These are phyloP conservation scores for Apostasia shenzhenica DNA, from an alignment of 106 monocot species.

Conservation along the genomic window DNA sequence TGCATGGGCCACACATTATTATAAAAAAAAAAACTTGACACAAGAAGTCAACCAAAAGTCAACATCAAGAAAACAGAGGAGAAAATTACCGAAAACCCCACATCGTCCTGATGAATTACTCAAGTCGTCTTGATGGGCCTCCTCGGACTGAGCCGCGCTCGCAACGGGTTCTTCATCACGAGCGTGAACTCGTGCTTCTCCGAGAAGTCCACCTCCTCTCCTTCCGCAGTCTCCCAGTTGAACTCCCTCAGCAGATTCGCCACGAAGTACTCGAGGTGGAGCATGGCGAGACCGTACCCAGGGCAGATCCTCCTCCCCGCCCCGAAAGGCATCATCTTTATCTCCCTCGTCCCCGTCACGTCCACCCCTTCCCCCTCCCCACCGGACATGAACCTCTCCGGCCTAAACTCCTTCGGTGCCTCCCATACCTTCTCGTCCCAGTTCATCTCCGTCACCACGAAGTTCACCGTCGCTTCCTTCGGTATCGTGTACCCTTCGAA, in stretches of 20 bases:
- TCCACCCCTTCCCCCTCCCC: constrained; percentile 6
- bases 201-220: background rate
- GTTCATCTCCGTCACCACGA: background rate
- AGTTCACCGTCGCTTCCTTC: background rate
- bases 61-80: too few relatives aligned
- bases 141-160: background rate
- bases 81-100: too few relatives aligned
- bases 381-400: background rate
- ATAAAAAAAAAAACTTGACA: too few relatives aligned
- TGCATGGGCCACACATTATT: too few relatives aligned
- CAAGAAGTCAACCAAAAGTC: too few relatives aligned
- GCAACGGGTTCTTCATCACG: constrained; percentile 3
- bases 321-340: constrained; percentile 1
- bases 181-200: constrained; percentile 1
- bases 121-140: too few relatives aligned
- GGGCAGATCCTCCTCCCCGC: constrained; percentile 10
- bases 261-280: constrained; percentile 4
- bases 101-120: too few relatives aligned
- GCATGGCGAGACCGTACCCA: background rate
- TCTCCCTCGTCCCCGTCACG: constrained; percentile 5
- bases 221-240: constrained; percentile 2
- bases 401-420: constrained; percentile 1
- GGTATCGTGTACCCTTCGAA: constrained; percentile 6
- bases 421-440: background rate
- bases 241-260: constrained; percentile 6